Conservation (phyloP, 805 yeast species). For the Nakazawaea siamensis region DNA sequence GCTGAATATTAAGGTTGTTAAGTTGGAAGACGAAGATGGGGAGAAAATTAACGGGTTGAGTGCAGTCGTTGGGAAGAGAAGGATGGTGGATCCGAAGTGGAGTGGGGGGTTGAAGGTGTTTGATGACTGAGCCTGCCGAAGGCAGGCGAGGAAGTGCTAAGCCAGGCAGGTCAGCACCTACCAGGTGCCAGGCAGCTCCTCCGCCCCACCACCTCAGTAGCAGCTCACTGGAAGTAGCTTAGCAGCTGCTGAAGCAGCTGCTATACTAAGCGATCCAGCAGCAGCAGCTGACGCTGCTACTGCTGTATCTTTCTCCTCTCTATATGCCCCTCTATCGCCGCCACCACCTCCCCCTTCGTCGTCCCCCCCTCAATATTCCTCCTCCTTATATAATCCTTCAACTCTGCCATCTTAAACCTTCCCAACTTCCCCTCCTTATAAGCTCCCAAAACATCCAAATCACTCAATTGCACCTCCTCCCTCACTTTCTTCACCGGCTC, state of each 20-base stretch:
- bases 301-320: constrained; percentile 12
- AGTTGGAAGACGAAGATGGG: constrained; percentile 7
- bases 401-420: constrained; percentile 32
- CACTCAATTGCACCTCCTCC: constrained; percentile 18
- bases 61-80: constrained; percentile 2
- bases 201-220: no score
- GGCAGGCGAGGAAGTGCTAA: no score
- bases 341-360: constrained; percentile 34
- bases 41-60: constrained; percentile 1
- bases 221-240: no score
- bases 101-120: constrained; percentile 1
- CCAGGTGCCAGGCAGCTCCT: no score
- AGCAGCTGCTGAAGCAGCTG: no score
- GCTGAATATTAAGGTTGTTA: constrained; percentile 20
- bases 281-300: no score
- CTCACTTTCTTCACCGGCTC: constrained; percentile 9
- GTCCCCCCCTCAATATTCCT: constrained; percentile 25
- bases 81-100: constrained; percentile 7
- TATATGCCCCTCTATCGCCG: constrained; percentile 28
- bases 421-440: constrained; percentile 30
- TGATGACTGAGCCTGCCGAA: constrained; percentile 1
- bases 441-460: constrained; percentile 31
- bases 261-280: no score
- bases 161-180: no score
- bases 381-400: constrained; percentile 28